Percentiles rank a stretch among this genome's conserved stretches.
Evolutionary conservation across 345 rosid species (phyloP).

Genomic region (Heritiera littoralis): DNA sequence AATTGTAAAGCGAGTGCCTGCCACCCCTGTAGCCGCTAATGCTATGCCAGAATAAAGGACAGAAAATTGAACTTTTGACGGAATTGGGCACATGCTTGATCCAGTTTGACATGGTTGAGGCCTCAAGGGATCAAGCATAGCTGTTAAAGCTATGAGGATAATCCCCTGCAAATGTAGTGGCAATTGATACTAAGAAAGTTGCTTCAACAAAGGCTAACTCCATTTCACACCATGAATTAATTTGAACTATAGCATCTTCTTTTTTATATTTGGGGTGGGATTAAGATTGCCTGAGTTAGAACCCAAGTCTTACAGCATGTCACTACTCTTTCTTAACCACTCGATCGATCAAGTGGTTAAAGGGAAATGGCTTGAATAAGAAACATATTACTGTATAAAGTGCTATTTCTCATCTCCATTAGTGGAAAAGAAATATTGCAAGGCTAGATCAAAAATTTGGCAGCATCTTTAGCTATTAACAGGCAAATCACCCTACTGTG

Average conservation of each 20-base stretch:
- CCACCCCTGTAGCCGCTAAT: constrained; percentile 32
- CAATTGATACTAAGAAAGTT: background rate
- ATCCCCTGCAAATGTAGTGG: constrained; percentile 36
- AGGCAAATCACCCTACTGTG: background rate
- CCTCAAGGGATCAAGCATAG: constrained; percentile 37
- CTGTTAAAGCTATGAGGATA: constrained; percentile 37
- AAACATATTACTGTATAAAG: no score
- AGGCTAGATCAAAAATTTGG: no score
- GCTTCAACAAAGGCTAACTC: background rate
- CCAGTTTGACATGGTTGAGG: constrained; percentile 37
- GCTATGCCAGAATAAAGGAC: constrained; percentile 46
- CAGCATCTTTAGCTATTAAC: no score
- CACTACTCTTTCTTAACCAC: no score
- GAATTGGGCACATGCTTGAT: constrained; percentile 33
- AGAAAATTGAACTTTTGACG: constrained; percentile 37
- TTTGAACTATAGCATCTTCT: no score
- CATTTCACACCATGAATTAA: background rate
- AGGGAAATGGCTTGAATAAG: no score
- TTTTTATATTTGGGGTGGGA: no score
- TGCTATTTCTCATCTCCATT: no score
- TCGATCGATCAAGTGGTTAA: no score
- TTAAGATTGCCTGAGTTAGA: no score
- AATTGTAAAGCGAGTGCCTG: constrained; percentile 41
- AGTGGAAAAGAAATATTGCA: no score
- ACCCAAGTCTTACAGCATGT: no score